phyloP scores from a whole-genome alignment of 805 yeast genomes.

The Kodamaea kaohsiungensis region DNA sequence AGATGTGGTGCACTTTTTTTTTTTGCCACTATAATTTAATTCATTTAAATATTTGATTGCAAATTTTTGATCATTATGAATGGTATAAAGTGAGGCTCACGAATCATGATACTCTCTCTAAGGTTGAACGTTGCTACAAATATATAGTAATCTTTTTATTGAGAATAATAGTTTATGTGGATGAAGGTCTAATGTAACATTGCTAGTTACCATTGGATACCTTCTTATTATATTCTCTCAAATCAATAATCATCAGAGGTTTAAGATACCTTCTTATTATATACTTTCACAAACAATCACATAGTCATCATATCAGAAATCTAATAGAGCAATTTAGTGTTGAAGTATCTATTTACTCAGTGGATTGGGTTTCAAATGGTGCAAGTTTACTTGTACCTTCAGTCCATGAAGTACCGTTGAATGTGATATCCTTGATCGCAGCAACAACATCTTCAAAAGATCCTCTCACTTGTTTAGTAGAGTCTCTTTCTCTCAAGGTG shows the following conservation, averaged over 20 bases:
- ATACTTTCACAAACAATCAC: neutral
- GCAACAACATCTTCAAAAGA: slow-evolving; percentile 64
- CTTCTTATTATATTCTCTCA: neutral
- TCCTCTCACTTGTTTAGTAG: slow-evolving; percentile 96
- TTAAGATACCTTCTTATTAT: neutral
- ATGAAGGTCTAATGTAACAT: no score
- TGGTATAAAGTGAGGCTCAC: no score
- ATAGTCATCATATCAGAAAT: neutral
- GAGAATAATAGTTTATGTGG: no score
- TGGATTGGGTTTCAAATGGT: slow-evolving; percentile 65
- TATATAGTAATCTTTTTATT: no score
- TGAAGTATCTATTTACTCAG: slow-evolving; percentile 1
- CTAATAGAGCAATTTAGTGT: neutral
- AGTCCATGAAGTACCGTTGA: slow-evolving; percentile 76
- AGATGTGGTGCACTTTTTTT: no score
- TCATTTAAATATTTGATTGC: no score
- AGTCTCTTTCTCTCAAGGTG: slow-evolving; percentile 95
- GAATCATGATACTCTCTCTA: no score
- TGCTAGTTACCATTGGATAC: no score
- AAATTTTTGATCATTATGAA: no score
- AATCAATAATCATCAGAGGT: no score
- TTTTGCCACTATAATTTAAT: no score
- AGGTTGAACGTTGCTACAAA: no score
- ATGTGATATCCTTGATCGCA: slow-evolving; percentile 76
- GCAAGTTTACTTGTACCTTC: slow-evolving; percentile 76